These are phyloP conservation scores for Allomyces javanicus DNA, from an alignment of 192 early-diverging fungal genomes.

Conservation along the genomic window DNA sequence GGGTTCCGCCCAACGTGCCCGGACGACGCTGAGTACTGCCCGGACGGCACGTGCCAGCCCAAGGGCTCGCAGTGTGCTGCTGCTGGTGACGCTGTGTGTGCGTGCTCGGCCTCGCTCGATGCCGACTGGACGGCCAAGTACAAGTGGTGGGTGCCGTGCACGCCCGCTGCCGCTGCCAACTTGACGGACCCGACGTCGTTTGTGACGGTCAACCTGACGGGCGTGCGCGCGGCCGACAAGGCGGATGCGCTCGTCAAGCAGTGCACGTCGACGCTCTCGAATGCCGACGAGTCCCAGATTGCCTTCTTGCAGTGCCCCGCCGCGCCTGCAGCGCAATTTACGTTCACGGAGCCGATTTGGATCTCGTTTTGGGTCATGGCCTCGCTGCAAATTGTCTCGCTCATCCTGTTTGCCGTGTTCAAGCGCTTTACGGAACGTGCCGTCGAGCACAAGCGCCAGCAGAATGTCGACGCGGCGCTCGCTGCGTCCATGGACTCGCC, in stretches of 20 bases:
- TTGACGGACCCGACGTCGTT: background rate
- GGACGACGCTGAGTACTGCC: background rate
- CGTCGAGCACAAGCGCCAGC: constrained; percentile 9
- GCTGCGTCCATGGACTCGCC: background rate
- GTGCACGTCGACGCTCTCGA: background rate
- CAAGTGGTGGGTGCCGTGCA: background rate
- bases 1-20: background rate
- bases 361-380: constrained; percentile 27
- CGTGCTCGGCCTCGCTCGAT: background rate
- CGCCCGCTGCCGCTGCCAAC: too few relatives aligned
- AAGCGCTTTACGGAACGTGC: too few relatives aligned
- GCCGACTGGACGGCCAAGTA: background rate
- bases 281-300: background rate
- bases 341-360: constrained; percentile 31
- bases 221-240: background rate
- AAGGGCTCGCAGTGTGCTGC: background rate
- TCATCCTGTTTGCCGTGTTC: constrained; percentile 11
- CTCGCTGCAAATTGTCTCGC: constrained; percentile 19
- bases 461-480: constrained; percentile 9
- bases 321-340: constrained; percentile 18
- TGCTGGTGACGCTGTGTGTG: background rate
- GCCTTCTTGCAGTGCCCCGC: constrained; percentile 20
- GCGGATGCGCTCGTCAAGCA: background rate
- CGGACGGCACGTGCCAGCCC: background rate
- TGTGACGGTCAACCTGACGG: background rate